Evolutionary conservation across 306 rosid species (phyloP).

Genomic region (Sicyos edulis): DNA sequence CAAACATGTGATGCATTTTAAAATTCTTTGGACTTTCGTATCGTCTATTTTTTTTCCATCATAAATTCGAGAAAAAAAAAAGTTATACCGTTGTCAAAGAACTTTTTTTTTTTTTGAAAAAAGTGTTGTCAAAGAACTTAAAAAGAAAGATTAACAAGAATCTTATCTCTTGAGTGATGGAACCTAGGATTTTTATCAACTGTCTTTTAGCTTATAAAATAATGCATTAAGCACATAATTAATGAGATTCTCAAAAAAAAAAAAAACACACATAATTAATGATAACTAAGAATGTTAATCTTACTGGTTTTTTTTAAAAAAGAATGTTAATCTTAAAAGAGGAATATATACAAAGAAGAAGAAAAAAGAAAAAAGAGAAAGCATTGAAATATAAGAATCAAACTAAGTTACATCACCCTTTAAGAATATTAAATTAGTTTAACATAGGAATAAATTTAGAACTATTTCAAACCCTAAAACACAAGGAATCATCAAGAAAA

Average conservation of each 20-base stretch:
- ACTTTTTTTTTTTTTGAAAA: no score
- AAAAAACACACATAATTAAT: no score
- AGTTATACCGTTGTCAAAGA: background rate
- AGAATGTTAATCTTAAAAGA: background rate
- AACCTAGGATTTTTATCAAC: background rate
- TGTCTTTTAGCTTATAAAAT: background rate
- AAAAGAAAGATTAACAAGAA: background rate
- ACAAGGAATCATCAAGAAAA: background rate
- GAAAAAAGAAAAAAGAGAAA: no score
- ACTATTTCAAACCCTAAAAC: background rate
- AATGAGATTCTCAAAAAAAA: no score
- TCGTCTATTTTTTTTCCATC: background rate
- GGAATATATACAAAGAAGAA: background rate
- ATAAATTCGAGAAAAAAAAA: no score
- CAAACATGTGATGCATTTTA: no score
- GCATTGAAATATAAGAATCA: background rate
- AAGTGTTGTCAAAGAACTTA: background rate
- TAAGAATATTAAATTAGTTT: background rate
- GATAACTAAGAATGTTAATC: background rate
- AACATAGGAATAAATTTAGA: background rate
- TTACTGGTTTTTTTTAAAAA: no score
- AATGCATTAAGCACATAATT: background rate
- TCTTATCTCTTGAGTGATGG: background rate
- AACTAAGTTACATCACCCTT: slow-evolving; percentile 6
- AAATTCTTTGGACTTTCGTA: no score